Base-by-base conservation (phyloP, 2,329 filamentous ascomycete genomes). In the Botrytis galanthina region DNA sequence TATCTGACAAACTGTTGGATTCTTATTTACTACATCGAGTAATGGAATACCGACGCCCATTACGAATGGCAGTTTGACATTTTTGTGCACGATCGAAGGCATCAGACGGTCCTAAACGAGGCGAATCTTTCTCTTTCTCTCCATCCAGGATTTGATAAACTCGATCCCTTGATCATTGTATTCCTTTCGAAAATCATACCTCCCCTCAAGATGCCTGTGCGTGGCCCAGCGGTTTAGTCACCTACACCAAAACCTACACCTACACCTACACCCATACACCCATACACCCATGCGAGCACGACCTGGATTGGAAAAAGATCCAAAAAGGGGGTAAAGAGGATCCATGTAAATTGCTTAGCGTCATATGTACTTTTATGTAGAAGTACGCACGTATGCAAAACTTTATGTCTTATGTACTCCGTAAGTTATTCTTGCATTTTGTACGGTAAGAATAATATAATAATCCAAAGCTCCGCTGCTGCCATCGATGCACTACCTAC, bases 181-280 rank as follows among this genome's bases (percentile, higher is more conserved):
- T 67, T 57, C 67, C 61, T 46, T 63, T 29, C 8, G 61, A 63
- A 32, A 44, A 63, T 67, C 61, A 48, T 42, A 44, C 42, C 20
- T 29, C 32, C 37, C 51, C 37, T 8, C n/a, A 64, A 46, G 29
- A 67, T 20, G 37, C 59, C 61, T 57, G 66, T 69, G 66, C 66
- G 66, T 57, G 66, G 66, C 66, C 66, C 66, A 69, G 48, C 66
- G 16, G 12, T 69, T 44, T 69, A 69, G 66, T 69, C 63, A 66
- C 63, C 44, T 42, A 44, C 39, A 64, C 48, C 66, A 39, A 57
- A 51, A 68, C 66, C n/a, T 63, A 32, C n/a, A 64, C 39, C 66
- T n/a, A n/a, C n/a, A n/a, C n/a, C n/a, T n/a, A n/a, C n/a, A n/a
- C n/a, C n/a, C n/a, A n/a, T n/a, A n/a, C n/a, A n/a, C n/a, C n/a